These are phyloP conservation scores for Vachellia pachyceras DNA, from an alignment of 306 rosid genomes.

Conservation along the genomic window DNA sequence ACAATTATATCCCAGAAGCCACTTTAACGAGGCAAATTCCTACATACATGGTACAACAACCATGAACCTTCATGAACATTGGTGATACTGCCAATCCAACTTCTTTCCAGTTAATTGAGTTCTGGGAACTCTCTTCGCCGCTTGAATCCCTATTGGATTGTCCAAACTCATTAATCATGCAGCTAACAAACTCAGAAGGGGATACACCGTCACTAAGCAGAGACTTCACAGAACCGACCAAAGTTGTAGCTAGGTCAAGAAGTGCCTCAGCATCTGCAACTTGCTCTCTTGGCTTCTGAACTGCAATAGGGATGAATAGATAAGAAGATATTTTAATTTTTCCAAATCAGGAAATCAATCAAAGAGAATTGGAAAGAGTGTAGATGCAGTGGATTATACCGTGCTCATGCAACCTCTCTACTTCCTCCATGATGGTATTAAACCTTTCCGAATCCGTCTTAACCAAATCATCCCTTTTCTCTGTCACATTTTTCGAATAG, in stretches of 20 bases:
- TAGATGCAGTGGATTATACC: constrained; percentile 39
- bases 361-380: not conserved
- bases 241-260: constrained; percentile 60
- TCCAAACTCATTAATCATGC: no score
- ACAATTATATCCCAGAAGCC: no score
- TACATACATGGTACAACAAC: no score
- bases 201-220: no score
- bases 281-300: constrained; percentile 83
- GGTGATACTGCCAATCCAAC: no score
- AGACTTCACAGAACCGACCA: constrained; percentile 64
- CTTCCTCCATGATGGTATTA: constrained; percentile 49
- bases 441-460: constrained; percentile 58
- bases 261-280: constrained; percentile 88
- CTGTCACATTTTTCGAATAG: constrained; percentile 41
- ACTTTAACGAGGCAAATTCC: no score
- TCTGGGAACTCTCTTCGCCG: no score
- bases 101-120: no score
- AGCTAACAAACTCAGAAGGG: no score
- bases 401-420: constrained; percentile 65
- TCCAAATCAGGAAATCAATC: not conserved
- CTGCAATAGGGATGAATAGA: constrained; percentile 39
- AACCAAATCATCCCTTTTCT: constrained; percentile 62
- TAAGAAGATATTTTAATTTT: not conserved
- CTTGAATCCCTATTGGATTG: no score
- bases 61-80: no score